Conservation (phyloP, 179 eudicot species). For the Heliamphora ciliata region DNA sequence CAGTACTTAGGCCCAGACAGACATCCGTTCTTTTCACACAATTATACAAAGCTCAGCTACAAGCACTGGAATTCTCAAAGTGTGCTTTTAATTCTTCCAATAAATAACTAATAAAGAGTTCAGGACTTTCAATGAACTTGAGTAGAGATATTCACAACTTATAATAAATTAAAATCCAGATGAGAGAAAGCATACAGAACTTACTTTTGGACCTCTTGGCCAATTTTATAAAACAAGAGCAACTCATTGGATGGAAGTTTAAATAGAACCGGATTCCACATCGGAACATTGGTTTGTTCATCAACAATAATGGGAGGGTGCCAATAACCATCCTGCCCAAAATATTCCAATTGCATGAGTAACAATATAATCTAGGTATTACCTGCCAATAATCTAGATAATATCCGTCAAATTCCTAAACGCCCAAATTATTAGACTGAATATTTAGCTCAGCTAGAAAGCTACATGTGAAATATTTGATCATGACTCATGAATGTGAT, state of each 20-base stretch:
- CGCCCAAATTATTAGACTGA: background rate
- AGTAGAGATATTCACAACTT: background rate
- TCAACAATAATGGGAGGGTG: slow-evolving; percentile 59
- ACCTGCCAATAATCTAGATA: background rate
- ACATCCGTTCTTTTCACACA: slow-evolving; percentile 3
- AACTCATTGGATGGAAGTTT: slow-evolving; percentile 55
- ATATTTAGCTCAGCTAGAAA: background rate
- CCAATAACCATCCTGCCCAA: slow-evolving; percentile 74
- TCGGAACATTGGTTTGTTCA: slow-evolving; percentile 57
- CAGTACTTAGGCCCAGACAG: background rate
- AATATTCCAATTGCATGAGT: background rate
- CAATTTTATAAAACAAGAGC: slow-evolving; percentile 81
- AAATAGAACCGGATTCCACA: slow-evolving; percentile 95
- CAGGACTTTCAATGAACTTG: background rate
- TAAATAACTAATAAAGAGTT: background rate
- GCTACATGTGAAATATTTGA: background rate
- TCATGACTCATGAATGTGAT: background rate
- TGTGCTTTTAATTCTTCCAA: background rate
- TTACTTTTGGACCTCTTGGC: slow-evolving; percentile 77
- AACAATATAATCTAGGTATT: background rate
- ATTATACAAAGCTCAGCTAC: background rate
- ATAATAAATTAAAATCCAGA: slow-evolving; percentile 9
- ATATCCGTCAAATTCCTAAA: background rate
- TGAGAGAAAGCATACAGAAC: slow-evolving; percentile 12
- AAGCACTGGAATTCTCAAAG: background rate